A percentile compares a stretch with the other conserved stretches of the same genome.
Conservation (phyloP, 208 protist species). For the Wallacemonas sp. region DNA sequence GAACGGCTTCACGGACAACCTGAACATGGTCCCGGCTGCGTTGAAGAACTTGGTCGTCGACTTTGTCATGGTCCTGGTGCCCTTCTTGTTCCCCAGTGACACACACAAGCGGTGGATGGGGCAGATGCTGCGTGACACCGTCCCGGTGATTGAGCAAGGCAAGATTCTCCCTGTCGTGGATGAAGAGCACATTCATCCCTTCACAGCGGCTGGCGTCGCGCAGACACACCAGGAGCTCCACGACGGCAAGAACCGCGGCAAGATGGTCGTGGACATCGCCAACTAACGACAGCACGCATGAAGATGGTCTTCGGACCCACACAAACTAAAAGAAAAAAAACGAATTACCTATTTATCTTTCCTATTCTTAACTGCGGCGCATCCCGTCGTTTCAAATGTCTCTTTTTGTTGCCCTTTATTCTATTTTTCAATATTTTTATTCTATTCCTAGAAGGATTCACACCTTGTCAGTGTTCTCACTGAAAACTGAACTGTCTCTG, state of each 20-base stretch:
- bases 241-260: slow-evolving; percentile 10
- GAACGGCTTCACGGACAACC: slow-evolving; percentile 3
- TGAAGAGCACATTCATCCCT: slow-evolving; percentile 7
- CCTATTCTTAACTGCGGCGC: too few relatives aligned
- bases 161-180: slow-evolving; percentile 13
- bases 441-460: too few relatives aligned
- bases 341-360: not conserved
- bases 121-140: slow-evolving; percentile 7
- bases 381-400: too few relatives aligned
- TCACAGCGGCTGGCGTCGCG: not conserved
- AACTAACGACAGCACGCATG: too few relatives aligned
- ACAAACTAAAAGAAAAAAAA: not conserved
- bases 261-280: slow-evolving; percentile 3
- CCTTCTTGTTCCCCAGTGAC: slow-evolving; percentile 14
- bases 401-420: too few relatives aligned
- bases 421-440: too few relatives aligned
- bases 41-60: slow-evolving; percentile 12
- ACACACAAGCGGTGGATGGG: slow-evolving; percentile 1
- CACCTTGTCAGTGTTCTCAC: too few relatives aligned
- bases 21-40: not conserved
- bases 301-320: too few relatives aligned
- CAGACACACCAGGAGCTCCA: slow-evolving; percentile 10
- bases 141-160: slow-evolving; percentile 8
- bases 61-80: slow-evolving; percentile 6
- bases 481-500: too few relatives aligned